Base-by-base conservation (phyloP, 1,284 basidiomycete species). In the Sporisorium iseilematis-ciliati region DNA sequence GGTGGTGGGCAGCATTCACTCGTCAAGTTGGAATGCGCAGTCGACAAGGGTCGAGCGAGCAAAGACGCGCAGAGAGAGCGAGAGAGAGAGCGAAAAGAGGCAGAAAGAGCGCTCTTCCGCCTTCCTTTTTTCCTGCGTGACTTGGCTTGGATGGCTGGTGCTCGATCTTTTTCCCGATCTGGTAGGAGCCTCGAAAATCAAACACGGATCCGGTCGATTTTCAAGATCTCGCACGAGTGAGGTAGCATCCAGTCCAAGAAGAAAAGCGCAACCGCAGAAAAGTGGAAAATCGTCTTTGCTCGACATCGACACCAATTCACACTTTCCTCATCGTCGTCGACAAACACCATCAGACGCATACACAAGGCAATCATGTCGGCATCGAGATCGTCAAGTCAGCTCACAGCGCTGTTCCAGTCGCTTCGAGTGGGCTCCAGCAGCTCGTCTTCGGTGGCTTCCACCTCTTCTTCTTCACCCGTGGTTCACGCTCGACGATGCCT, bases 381-480 rank as follows among this genome's bases (percentile, higher is more conserved):
- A 18, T 35, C 59, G 52, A 52, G 43, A 57, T 66, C 66, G n/a
- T 42, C 50, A 1, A 61, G 51, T 26, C 62, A 58, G 61, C 57
- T 75, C 16, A 54, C 66, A 20, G 29, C 59, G 58, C 66, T 75
- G 25, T 75, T 75, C 35, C 62, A 63, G 46, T 75, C 66, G 59
- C 66, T 75, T 21, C 56, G 54, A 18, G 45, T 69, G 11, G 62
- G 57, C 8, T 55, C 65, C 12, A 56, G 46, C 51, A 48, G 55
- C 45, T 57, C 55, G 23, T n/a, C 57, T n/a, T 41, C 57, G 35
- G 21, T 23, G 1, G 40, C 64, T 29, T 62, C 54, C 14, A n/a
- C 63, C 23, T 48, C 59, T 14, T 55, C 57, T 6, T 64, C 62
- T 21, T 20, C 50, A 12, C 52, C 48, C 35, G 14, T 38, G 10